A percentile compares a stretch with the other conserved stretches of the same genome.
phyloP scores from a whole-genome alignment of 441 rosid genomes.

The Eruca vesicaria region DNA sequence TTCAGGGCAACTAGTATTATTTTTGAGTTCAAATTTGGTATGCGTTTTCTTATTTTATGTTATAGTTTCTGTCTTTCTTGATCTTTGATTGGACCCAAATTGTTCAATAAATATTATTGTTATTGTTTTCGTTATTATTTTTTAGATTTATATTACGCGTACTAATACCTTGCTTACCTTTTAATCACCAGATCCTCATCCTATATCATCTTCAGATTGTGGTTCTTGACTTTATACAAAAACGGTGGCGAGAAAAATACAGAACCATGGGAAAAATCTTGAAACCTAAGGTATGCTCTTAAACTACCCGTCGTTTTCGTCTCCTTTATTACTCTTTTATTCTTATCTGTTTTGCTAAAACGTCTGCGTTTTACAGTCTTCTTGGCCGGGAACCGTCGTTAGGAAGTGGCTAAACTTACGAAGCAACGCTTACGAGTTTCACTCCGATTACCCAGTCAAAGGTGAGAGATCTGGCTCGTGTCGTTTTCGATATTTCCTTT shows the following conservation, averaged over 20 bases:
- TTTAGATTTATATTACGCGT: constrained; percentile 6
- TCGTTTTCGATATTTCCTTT: not conserved
- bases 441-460: constrained; percentile 58
- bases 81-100: constrained; percentile 30
- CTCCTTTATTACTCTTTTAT: not conserved
- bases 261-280: constrained; percentile 44
- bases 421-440: constrained; percentile 61
- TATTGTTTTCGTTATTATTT: constrained; percentile 12
- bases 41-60: constrained; percentile 18
- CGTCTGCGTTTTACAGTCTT: constrained; percentile 42
- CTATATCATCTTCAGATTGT: constrained; percentile 28
- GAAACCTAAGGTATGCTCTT: constrained; percentile 47
- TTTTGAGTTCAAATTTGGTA: constrained; percentile 19
- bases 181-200: constrained; percentile 36
- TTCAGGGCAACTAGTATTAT: constrained; percentile 21
- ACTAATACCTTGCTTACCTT: constrained; percentile 19
- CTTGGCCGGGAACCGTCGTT: constrained; percentile 74
- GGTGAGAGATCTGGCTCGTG: constrained; percentile 37
- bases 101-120: constrained; percentile 15
- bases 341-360: not conserved
- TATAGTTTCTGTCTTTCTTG: constrained; percentile 33
- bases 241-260: constrained; percentile 35
- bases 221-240: constrained; percentile 23
- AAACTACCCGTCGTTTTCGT: not conserved
- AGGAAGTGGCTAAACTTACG: constrained; percentile 82